Percentiles rank a stretch among this genome's conserved stretches.
These are phyloP conservation scores for Schizosaccharomyces octosporus DNA, from an alignment of 805 yeast genomes.

Conservation along the genomic window DNA sequence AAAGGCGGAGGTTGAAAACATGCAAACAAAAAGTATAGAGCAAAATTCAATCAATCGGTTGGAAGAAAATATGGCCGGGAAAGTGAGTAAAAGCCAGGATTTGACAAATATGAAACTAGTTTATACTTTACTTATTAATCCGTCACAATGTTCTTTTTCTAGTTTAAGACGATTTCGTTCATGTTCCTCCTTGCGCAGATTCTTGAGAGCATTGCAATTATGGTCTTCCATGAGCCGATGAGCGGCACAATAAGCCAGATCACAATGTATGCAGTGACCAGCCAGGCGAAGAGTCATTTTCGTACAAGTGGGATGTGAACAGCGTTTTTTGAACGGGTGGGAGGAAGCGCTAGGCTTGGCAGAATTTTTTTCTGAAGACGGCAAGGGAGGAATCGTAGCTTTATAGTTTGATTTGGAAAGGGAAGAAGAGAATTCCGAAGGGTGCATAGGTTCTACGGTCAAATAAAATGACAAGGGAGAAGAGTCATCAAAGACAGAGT, in stretches of 20 bases:
- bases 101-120: background rate
- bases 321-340: background rate
- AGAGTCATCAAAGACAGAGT: background rate
- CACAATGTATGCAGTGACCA: background rate
- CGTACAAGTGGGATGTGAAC: background rate
- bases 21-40: no score
- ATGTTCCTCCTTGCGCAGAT: background rate
- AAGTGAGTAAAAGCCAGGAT: no score
- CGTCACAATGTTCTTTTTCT: background rate
- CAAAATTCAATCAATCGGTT: no score
- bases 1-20: no score
- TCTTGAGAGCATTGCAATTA: background rate
- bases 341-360: background rate
- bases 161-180: background rate
- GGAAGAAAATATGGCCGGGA: no score
- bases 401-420: no score
- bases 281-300: background rate
- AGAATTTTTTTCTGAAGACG: no score
- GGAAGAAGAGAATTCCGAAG: background rate
- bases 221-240: constrained; percentile 1
- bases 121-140: background rate
- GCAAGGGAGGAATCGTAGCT: no score
- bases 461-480: background rate
- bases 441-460: background rate
- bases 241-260: background rate